Conservation (phyloP, 768 basidiomycete species). For the Kwoniella pini region DNA sequence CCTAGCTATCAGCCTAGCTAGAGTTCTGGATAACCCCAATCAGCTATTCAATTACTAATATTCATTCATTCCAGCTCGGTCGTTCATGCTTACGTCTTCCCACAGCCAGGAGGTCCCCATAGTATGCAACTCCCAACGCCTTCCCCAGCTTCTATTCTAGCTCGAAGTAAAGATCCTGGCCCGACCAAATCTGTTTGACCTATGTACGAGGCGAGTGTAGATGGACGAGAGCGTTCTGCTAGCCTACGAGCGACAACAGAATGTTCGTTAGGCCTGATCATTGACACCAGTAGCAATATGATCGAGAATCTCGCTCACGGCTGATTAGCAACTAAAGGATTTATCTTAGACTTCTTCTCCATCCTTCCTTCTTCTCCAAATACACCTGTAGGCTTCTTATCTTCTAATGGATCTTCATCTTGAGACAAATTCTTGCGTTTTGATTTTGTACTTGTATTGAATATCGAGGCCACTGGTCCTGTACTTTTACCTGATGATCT, state of each 20-base stretch:
- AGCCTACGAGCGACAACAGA: conserved; percentile 44
- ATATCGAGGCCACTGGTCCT: conserved; percentile 12
- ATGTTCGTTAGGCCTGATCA: too few species aligned
- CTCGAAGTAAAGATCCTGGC: conserved; percentile 62
- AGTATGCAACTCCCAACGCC: conserved; percentile 59
- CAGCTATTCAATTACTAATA: conserved; percentile 8
- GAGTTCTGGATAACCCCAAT: conserved; percentile 55
- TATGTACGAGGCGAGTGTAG: conserved; percentile 65
- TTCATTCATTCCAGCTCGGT: neutral
- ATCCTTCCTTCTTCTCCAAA: neutral
- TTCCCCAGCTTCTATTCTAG: conserved; percentile 59
- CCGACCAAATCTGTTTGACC: conserved; percentile 70
- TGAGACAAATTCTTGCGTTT: conserved; percentile 2
- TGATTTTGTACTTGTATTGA: conserved; percentile 1
- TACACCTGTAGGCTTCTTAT: neutral
- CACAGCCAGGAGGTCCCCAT: conserved; percentile 54
- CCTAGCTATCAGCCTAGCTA: conserved; percentile 70
- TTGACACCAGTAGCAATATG: too few species aligned
- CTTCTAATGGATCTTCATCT: neutral
- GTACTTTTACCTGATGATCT: conserved; percentile 5
- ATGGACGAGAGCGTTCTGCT: conserved; percentile 73
- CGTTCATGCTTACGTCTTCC: conserved; percentile 49
- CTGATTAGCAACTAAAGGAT: conserved; percentile 48
- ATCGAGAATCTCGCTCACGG: conserved; percentile 37
- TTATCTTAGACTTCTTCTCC: conserved; percentile 43